Evolutionary conservation across 164 flowering plant genomes (phyloP), one percentile per base, ranked within the genome.

Genomic region (Nymphaea colorata): DNA sequence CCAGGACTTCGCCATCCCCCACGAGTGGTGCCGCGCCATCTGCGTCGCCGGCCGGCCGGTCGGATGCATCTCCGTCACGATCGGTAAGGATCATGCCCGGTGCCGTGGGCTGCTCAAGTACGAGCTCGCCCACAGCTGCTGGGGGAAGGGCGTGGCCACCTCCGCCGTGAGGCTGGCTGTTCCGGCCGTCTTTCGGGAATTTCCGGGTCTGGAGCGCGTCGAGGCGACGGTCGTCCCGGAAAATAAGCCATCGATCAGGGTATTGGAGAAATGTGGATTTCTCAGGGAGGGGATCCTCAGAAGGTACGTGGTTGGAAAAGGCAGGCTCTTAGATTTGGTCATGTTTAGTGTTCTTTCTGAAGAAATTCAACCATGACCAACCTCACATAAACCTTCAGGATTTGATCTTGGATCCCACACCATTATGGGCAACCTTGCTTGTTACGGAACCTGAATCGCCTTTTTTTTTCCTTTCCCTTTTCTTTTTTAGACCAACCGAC

Each of bases 261-360:
- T 84, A 3, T 41, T 84, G 43, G 84, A 84, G 76, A 84, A 81
- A 64, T 78, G 65, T 60, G 84, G 85, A 67, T 84, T 84, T 44
- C 62, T 51, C 4, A 77, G 59, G 67, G 85, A 84, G 43, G 85
- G 81, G 44, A 3, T 82, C 6, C 41, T 82, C 55, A 80, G 85
- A 70, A 80, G 79, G 64, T 79, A 77, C 69, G 5, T 17, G 11
- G 67, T 45, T 66, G 8, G 69, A 3, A 81, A 79, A 36, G 84
- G 82, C 17, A 61, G 66, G 66, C 36, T 70, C 2, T 61, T 61
- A 41, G 86, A 84, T 63, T 3, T 5, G 57, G 57, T 51, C 57
- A 51, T 51, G 3, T 51, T 8, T 15, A 51, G 57, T 51, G 14
- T 51, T 51, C 57, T 51, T 15, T 3, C 10, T 10, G 57, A 51